These are phyloP conservation scores for Backusella luteola DNA, from an alignment of 192 early-diverging fungal genomes.

Conservation along the genomic window DNA sequence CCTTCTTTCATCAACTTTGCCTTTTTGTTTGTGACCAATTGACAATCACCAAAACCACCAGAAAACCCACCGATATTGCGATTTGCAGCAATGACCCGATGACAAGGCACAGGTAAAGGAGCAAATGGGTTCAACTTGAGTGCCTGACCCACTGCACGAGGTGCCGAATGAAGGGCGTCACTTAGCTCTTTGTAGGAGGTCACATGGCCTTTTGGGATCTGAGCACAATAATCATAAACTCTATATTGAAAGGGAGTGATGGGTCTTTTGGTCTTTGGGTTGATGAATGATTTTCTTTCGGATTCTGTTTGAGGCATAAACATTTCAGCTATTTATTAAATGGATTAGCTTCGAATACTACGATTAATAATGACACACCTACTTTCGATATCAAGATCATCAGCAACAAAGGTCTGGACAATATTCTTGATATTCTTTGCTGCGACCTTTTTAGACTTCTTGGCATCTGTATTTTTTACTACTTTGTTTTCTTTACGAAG, in stretches of 20 bases:
- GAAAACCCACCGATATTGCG: constrained; percentile 68
- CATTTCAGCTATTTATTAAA: background rate
- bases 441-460: background rate
- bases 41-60: constrained; percentile 61
- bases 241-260: constrained; percentile 72
- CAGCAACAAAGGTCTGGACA: background rate
- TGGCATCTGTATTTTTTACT: background rate
- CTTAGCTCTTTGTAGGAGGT: constrained; percentile 69
- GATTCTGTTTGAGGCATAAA: background rate
- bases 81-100: constrained; percentile 63
- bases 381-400: constrained; percentile 10
- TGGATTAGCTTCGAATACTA: no score
- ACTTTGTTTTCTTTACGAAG: background rate
- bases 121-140: constrained; percentile 67
- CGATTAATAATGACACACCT: background rate
- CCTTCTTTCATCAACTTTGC: constrained; percentile 69
- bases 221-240: constrained; percentile 66
- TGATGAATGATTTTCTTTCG: constrained; percentile 39
- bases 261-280: constrained; percentile 52
- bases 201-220: constrained; percentile 63
- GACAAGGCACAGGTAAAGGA: constrained; percentile 69
- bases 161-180: constrained; percentile 55
- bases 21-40: constrained; percentile 62
- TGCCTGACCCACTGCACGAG: constrained; percentile 69
- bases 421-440: background rate